phyloP scores from a whole-genome alignment of 208 protist species.

The Leishmania lainsoni region DNA sequence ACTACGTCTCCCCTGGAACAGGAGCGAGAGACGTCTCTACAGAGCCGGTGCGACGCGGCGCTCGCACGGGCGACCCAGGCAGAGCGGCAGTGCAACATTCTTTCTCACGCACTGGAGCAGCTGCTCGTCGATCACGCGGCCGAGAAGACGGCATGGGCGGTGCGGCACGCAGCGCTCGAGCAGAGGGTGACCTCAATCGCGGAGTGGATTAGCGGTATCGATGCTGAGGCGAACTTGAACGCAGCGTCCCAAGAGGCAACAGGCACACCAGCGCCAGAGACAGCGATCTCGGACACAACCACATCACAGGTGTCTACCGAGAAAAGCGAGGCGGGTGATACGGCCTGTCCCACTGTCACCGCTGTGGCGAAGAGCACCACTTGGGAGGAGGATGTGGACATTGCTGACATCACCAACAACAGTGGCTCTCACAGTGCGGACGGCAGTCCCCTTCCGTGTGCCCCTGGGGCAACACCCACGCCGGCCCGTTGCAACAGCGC shows the following conservation, averaged over 20 bases:
- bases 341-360: not conserved
- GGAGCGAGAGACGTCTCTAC: slow-evolving; percentile 1
- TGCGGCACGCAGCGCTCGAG: slow-evolving; percentile 24
- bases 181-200: slow-evolving; percentile 18
- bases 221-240: slow-evolving; percentile 21
- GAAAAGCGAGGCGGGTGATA: not conserved
- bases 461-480: slow-evolving; percentile 41
- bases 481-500: slow-evolving; percentile 35
- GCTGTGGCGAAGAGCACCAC: slow-evolving; percentile 5
- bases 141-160: slow-evolving; percentile 26
- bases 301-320: not conserved
- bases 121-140: slow-evolving; percentile 21
- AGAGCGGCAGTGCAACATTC: slow-evolving; percentile 26
- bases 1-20: not conserved
- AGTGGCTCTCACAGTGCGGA: slow-evolving; percentile 10
- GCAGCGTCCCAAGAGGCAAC: not conserved
- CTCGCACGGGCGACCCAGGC: slow-evolving; percentile 25
- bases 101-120: slow-evolving; percentile 32
- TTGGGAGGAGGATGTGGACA: slow-evolving; percentile 26
- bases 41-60: slow-evolving; percentile 23
- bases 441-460: slow-evolving; percentile 18
- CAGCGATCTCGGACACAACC: not conserved
- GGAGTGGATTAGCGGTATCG: slow-evolving; percentile 27
- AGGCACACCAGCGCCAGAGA: not conserved
- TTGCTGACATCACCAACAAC: not conserved